Evolutionary conservation across 306 rosid species (phyloP), one percentile per base, ranked within the genome.

Genomic region (Glycine latifolia): DNA sequence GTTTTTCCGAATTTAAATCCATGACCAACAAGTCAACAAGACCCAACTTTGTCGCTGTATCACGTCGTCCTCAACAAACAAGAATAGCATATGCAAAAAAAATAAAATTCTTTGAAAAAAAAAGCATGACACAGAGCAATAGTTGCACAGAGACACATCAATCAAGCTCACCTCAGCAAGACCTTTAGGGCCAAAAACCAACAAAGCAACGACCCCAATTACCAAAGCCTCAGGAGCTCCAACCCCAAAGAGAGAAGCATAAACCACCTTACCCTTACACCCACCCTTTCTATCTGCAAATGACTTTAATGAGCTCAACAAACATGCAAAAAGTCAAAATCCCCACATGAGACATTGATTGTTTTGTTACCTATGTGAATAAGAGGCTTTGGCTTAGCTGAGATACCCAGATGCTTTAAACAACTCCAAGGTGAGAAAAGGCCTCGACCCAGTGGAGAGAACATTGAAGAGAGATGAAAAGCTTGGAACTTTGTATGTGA

Each of bases 141-240:
- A 66, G 76, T 59, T 8, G 39, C 37, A 59, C 1, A 52, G 16
- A 50, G 1, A 26, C 67, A 31, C 67, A 10, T 26, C n/a, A 61
- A 15, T 58, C 8, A 47, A 76, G 85, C 97, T 88, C 73, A 96
- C 99, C 98, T 96, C 99, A 73, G 99, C 99, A 59, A 96, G 99
- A 72, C 99, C 98, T 73, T 96, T 96, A 59, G 99, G 99, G 77
- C 98, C 98, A 89, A 96, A 96, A 81, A 96, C 98, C 87, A 94
- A 80, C 89, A 96, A 81, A 91, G 99, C 99, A 46, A 96, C 99
- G 6, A 96, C 99, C 70, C 99, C 99, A 87, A 96, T 96, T 41
- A 96, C 99, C 79, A 96, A 73, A 67, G 97, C 99, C 87, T 96
- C 99, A 54, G 99, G 99, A 6, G 99, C 99, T 87, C 99, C 99